A percentile compares a stretch with the other conserved stretches of the same genome.
Evolutionary conservation across 2,329 filamentous ascomycete species (phyloP).

Genomic region (Monosporascus sp.): DNA sequence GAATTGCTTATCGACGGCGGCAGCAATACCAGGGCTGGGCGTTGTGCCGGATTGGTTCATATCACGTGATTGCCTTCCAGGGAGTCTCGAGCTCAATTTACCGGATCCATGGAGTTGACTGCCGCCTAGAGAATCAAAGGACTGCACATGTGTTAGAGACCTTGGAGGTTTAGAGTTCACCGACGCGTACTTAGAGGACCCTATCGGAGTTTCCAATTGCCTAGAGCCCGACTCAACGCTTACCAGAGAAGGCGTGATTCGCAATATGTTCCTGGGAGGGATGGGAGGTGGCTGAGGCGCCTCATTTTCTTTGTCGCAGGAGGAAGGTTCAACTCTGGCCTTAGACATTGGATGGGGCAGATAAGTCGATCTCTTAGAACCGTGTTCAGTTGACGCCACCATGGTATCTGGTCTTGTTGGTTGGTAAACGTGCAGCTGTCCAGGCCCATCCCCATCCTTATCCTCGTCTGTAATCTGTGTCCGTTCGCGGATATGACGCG

Average conservation of each 20-base stretch:
- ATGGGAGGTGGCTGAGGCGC: constrained; percentile 3
- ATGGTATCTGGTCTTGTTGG: constrained; percentile 7
- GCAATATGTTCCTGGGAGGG: constrained; percentile 5
- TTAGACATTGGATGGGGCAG: neutral
- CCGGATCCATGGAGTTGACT: constrained; percentile 4
- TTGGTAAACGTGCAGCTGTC: constrained; percentile 9
- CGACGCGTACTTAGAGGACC: constrained; percentile 2
- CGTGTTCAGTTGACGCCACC: constrained; percentile 4
- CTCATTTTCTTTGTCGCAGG: constrained; percentile 10
- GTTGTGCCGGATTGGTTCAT: constrained; percentile 5
- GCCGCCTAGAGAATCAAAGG: constrained; percentile 10
- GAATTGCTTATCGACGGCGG: constrained; percentile 11
- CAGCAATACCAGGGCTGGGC: constrained; percentile 10
- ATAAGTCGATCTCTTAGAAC: constrained; percentile 1
- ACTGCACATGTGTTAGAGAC: constrained; percentile 11
- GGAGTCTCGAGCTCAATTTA: constrained; percentile 11
- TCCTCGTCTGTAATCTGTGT: constrained; percentile 42
- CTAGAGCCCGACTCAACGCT: constrained; percentile 4
- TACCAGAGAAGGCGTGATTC: constrained; percentile 8
- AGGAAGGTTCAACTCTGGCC: neutral
- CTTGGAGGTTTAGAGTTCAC: constrained; percentile 5
- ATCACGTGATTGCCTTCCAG: constrained; percentile 7
- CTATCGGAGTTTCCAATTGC: neutral
- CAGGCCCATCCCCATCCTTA: constrained; percentile 12
- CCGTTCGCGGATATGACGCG: constrained; percentile 42